Percentiles rank a stretch among this genome's conserved stretches.
Conservation (phyloP, 495 filamentous ascomycete genomes). For the Ascodesmis nigricans region DNA sequence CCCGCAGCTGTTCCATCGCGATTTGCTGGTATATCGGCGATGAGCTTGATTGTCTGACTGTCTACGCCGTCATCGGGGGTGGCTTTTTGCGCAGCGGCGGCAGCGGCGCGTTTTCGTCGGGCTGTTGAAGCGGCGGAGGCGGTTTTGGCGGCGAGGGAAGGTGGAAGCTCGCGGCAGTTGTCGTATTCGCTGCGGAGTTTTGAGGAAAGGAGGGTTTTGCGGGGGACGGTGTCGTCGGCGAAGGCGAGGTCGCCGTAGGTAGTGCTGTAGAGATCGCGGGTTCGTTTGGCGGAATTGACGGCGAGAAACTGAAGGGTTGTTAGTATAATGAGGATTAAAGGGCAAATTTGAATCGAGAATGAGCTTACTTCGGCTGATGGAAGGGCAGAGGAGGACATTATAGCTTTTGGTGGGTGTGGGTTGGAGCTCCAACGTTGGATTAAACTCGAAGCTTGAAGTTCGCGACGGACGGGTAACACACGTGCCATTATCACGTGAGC, state of each 20-base stretch:
- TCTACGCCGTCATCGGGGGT: slow-evolving; percentile 31
- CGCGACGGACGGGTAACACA: too few relatives aligned
- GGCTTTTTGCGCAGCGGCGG: slow-evolving; percentile 13
- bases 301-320: slow-evolving; percentile 23
- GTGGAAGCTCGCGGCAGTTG: slow-evolving; percentile 60
- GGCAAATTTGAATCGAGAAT: not conserved
- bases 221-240: slow-evolving; percentile 26
- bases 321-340: slow-evolving; percentile 6
- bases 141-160: slow-evolving; percentile 65
- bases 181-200: slow-evolving; percentile 57
- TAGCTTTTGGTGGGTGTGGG: too few relatives aligned
- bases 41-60: slow-evolving; percentile 40
- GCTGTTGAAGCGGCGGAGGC: slow-evolving; percentile 37
- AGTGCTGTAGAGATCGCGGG: slow-evolving; percentile 38
- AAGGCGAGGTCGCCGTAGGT: slow-evolving; percentile 28
- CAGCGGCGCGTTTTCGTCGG: slow-evolving; percentile 29
- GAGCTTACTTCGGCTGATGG: slow-evolving; percentile 7
- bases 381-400: slow-evolving; percentile 2
- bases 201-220: slow-evolving; percentile 13
- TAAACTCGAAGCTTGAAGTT: too few relatives aligned
- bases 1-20: too few relatives aligned
- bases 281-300: slow-evolving; percentile 42
- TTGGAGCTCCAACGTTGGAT: slow-evolving; percentile 10
- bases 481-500: too few relatives aligned
- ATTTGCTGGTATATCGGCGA: slow-evolving; percentile 38